Evolutionary conservation across 345 rosid genomes (phyloP).

Genomic region (Syzygium aromaticum): DNA sequence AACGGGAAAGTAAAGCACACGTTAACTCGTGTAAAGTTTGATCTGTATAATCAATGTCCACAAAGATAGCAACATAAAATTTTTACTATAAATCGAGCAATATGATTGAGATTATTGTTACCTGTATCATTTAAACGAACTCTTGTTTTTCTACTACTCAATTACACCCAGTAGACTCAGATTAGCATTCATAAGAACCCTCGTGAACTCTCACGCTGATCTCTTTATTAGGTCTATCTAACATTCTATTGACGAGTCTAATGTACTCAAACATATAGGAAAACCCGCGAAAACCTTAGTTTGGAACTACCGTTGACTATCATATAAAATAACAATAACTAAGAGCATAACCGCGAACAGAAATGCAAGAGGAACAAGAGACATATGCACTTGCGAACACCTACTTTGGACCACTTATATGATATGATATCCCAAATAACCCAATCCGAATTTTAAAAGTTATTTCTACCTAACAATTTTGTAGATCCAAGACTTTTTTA

Average conservation of each 20-base stretch:
- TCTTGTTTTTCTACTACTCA: background rate
- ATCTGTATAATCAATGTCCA: accelerated
- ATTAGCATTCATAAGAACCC: background rate
- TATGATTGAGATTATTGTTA: accelerated
- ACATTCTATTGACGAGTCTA: background rate
- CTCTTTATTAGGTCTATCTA: background rate
- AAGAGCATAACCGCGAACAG: background rate
- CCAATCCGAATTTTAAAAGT: background rate
- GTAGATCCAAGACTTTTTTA: background rate
- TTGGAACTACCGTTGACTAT: background rate
- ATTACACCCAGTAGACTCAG: background rate
- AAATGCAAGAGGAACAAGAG: background rate
- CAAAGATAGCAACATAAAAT: background rate
- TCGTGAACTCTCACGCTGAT: background rate
- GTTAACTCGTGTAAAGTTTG: background rate
- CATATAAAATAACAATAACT: background rate
- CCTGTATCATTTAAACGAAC: background rate
- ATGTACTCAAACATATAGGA: background rate
- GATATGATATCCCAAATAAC: background rate
- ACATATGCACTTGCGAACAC: background rate
- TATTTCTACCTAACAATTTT: background rate
- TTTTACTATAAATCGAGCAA: background rate
- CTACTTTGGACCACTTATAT: background rate
- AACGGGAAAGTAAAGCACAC: background rate
- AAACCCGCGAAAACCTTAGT: background rate